Evolutionary conservation across 148 eudicot genomes (phyloP).

Genomic region (Arbutus unedo): DNA sequence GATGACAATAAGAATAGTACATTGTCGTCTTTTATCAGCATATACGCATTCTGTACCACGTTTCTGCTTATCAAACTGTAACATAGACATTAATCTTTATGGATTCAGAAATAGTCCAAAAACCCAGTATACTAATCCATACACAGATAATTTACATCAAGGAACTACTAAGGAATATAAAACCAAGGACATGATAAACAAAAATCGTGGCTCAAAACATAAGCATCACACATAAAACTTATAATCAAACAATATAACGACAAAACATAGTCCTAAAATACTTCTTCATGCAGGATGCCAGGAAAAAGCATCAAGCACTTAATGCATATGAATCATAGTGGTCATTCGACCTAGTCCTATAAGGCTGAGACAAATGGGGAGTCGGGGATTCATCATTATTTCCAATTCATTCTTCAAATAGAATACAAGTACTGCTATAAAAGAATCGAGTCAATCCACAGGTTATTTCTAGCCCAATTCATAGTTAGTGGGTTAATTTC

Average conservation of each 20-base stretch:
- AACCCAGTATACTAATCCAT: background rate
- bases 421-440: no score
- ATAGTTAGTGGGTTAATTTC: no score
- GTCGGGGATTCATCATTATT: no score
- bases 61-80: background rate
- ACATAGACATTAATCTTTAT: background rate
- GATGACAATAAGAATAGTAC: background rate
- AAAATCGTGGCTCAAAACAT: background rate
- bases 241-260: background rate
- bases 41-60: background rate
- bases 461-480: no score
- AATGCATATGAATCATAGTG: background rate
- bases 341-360: no score
- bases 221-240: background rate
- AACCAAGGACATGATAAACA: background rate
- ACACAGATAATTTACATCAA: background rate
- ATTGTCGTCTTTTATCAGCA: background rate
- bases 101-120: background rate
- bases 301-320: background rate
- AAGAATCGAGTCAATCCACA: no score
- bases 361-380: no score
- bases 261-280: background rate
- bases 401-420: no score
- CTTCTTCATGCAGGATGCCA: background rate
- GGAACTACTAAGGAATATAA: background rate